Percentiles rank a stretch among this genome's conserved stretches.
These are phyloP conservation scores for Dissophora globulifera DNA, from an alignment of 192 early-diverging fungal genomes.

Conservation along the genomic window DNA sequence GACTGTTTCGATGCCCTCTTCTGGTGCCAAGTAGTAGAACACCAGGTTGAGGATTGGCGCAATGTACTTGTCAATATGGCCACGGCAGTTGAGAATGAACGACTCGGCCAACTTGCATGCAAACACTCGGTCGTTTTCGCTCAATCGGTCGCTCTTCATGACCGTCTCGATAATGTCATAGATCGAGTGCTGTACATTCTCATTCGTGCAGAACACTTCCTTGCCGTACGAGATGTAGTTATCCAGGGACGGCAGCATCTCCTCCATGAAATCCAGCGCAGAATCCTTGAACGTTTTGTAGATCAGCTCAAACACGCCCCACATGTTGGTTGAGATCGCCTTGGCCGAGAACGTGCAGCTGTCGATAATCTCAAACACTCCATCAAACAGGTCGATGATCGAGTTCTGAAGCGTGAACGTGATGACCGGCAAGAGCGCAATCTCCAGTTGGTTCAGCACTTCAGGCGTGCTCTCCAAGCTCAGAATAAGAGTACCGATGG, in stretches of 20 bases:
- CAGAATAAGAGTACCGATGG: slow-evolving; percentile 87
- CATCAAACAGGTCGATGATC: slow-evolving; percentile 85
- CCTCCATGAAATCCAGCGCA: slow-evolving; percentile 88
- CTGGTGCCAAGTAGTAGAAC: slow-evolving; percentile 69
- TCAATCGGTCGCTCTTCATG: slow-evolving; percentile 79
- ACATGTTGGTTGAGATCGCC: slow-evolving; percentile 83
- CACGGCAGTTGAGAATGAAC: slow-evolving; percentile 85
- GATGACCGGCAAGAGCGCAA: slow-evolving; percentile 80
- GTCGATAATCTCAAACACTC: slow-evolving; percentile 91
- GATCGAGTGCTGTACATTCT: slow-evolving; percentile 75
- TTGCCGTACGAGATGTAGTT: slow-evolving; percentile 92
- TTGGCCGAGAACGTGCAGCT: slow-evolving; percentile 87
- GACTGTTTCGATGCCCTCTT: slow-evolving; percentile 69
- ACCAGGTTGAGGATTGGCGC: slow-evolving; percentile 77
- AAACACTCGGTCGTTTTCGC: slow-evolving; percentile 82
- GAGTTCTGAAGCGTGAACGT: slow-evolving; percentile 81
- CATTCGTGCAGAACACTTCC: slow-evolving; percentile 75
- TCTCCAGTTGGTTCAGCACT: slow-evolving; percentile 83
- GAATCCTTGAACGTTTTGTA: slow-evolving; percentile 83
- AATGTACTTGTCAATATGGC: slow-evolving; percentile 81
- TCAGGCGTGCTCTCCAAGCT: slow-evolving; percentile 86
- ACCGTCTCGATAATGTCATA: slow-evolving; percentile 89
- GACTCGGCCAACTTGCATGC: slow-evolving; percentile 89
- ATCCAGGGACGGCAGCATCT: slow-evolving; percentile 91
- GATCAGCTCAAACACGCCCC: slow-evolving; percentile 83